Percentiles rank a stretch among this genome's conserved stretches.
Evolutionary conservation across 202 grass and related monocot species (phyloP).

Genomic region (Miscanthus sacchariflorus): DNA sequence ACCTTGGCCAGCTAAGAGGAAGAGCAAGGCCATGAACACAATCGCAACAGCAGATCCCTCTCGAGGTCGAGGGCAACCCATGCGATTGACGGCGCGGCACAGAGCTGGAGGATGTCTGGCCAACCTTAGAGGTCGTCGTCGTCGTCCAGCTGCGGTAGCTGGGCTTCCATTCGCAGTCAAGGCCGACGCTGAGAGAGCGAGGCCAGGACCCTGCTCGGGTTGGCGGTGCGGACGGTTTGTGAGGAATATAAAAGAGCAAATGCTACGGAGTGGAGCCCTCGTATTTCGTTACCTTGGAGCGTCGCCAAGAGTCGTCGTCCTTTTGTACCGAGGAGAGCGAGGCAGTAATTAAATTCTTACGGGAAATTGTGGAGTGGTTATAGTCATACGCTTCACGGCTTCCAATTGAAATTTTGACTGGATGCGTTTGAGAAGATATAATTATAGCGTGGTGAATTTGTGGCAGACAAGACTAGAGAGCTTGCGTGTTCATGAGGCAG

Average conservation of each 20-base stretch:
- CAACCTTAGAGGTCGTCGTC: conserved; percentile 39
- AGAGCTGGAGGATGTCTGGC: too few species aligned
- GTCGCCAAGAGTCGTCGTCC: too few species aligned
- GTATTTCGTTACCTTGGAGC: too few species aligned
- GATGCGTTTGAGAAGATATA: background rate
- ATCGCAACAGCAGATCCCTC: background rate
- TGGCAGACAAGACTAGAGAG: too few species aligned
- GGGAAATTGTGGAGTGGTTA: background rate
- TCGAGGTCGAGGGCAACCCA: background rate
- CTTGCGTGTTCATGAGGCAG: too few species aligned
- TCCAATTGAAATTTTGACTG: background rate
- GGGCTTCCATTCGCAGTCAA: conserved; percentile 66
- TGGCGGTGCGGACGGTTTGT: too few species aligned
- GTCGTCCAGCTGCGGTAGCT: background rate
- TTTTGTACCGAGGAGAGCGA: too few species aligned
- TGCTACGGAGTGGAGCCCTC: too few species aligned
- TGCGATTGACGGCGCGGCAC: background rate
- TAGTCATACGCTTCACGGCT: background rate
- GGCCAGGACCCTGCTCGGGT: too few species aligned
- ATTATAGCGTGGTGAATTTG: too few species aligned
- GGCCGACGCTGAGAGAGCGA: conserved; percentile 36
- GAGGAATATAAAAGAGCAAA: too few species aligned
- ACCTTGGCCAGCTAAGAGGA: background rate
- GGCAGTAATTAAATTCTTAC: background rate
- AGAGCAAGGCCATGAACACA: background rate